Evolutionary conservation across 441 rosid genomes (phyloP).

Genomic region (Raphanus hybrid): DNA sequence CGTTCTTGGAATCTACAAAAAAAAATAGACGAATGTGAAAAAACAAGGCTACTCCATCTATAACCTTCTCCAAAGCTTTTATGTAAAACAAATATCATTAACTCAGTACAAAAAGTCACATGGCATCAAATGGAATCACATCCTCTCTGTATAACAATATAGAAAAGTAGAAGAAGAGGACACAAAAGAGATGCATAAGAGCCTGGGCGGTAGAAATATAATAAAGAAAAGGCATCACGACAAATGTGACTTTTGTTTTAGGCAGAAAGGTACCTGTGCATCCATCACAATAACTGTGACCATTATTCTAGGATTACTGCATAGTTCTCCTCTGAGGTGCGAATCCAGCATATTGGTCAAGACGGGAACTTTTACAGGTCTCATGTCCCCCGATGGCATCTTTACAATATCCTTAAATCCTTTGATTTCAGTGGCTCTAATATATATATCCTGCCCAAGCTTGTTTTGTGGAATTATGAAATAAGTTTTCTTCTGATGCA

Average conservation of each 20-base stretch:
- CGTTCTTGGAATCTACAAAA: constrained; percentile 62
- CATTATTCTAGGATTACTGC: constrained; percentile 63
- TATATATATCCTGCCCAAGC: constrained; percentile 93
- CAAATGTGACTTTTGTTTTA: constrained; percentile 9
- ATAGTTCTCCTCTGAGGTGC: constrained; percentile 69
- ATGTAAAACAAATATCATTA: constrained; percentile 9
- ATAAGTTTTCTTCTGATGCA: constrained; percentile 80
- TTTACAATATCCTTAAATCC: constrained; percentile 63
- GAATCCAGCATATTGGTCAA: constrained; percentile 87
- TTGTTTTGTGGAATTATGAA: constrained; percentile 90
- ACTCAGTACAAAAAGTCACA: constrained; percentile 17
- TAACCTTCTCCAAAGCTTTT: constrained; percentile 32
- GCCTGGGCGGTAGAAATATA: constrained; percentile 14
- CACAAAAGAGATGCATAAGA: constrained; percentile 14
- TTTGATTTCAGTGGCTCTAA: constrained; percentile 71
- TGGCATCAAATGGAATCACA: constrained; percentile 8
- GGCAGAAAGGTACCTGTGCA: constrained; percentile 68
- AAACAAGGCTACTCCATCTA: constrained; percentile 18
- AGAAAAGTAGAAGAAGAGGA: constrained; percentile 12
- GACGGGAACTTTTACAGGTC: constrained; percentile 89
- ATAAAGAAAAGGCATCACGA: constrained; percentile 17
- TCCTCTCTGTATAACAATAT: constrained; percentile 13
- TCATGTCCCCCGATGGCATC: constrained; percentile 95
- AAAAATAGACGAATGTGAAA: constrained; percentile 25
- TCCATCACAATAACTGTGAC: constrained; percentile 77